Evolutionary conservation across 257 asterid species (phyloP).

Genomic region (Cinchona pubescens): DNA sequence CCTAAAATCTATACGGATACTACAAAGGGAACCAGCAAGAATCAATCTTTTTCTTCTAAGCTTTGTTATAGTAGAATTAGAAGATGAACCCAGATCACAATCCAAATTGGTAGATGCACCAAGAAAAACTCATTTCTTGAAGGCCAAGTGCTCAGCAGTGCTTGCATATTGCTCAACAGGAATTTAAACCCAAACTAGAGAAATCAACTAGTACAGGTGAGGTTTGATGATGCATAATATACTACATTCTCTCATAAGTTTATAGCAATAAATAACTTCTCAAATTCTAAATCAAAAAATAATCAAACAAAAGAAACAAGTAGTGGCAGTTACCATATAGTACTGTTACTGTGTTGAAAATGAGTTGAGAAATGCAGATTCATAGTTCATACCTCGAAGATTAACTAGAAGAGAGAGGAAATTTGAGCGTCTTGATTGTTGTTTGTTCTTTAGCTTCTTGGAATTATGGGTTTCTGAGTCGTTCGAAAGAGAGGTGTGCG

Average conservation of each 20-base stretch:
- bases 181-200: constrained; percentile 9
- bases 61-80: constrained; percentile 31
- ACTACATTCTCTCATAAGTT: background rate
- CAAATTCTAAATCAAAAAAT: background rate
- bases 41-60: constrained; percentile 38
- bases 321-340: no score
- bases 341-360: background rate
- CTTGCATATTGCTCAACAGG: constrained; percentile 56
- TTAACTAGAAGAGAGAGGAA: background rate
- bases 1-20: constrained; percentile 11
- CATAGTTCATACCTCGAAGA: constrained; percentile 17
- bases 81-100: constrained; percentile 31
- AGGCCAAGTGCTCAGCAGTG: constrained; percentile 58
- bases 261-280: no score
- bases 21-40: constrained; percentile 19
- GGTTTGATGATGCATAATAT: constrained; percentile 11
- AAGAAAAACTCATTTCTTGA: constrained; percentile 40
- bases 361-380: background rate
- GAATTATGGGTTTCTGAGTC: constrained; percentile 28
- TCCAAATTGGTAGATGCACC: constrained; percentile 45
- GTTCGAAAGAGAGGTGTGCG: no score
- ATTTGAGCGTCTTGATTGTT: no score
- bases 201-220: constrained; percentile 19
- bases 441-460: constrained; percentile 6
- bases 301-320: background rate